Base-by-base conservation (phyloP, 208 protist genomes). In the Ichthyophonus hoferi region DNA sequence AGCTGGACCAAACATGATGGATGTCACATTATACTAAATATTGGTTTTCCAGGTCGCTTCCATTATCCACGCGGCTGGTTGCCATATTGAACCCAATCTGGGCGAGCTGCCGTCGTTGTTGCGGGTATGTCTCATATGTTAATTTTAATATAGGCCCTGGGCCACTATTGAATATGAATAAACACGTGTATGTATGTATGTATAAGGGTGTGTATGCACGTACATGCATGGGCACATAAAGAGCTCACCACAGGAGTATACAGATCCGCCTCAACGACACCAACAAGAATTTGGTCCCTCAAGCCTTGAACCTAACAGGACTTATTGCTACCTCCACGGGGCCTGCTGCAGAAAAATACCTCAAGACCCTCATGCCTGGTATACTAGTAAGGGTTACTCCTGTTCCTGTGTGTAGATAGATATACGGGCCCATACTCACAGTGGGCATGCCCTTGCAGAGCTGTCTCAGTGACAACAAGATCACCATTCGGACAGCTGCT, bases 241-340 rank as follows among this genome's bases (percentile, higher is more conserved):
- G n/a, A n/a, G n/a, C n/a, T n/a, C n/a, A n/a, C n/a, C n/a, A n/a
- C n/a, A n/a, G n/a, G n/a, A n/a, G n/a, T n/a, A 2, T 81, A 17
- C 50, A 67, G 50, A 67, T 39, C 1, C 83, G 90, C 3, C 85
- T 92, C 31, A 40, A 58, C 39, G 90, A 92, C 77, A 79, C 76
- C 79, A 92, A 92, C 90, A 91, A 91, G 89, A 92, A 92, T 58
- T 83, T 91, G 39, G 42, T 88, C 12, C 58, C 42, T 34, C 79
- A 37, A 40, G 86, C 91, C 37, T 35, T 91, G 38, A 89, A 91
- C 35, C 40, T 90, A 2, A 3, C 87, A 37, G 89, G 86, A 58
- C 33, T 79, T 0, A n/a, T 92, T 35, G 91, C 86, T 3, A 58
- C 87, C 1, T 88, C 89, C 31, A 90, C 90, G 76, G 91, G 91